Evolutionary conservation across 306 rosid genomes (phyloP).

Genomic region (Rosa multiflora): DNA sequence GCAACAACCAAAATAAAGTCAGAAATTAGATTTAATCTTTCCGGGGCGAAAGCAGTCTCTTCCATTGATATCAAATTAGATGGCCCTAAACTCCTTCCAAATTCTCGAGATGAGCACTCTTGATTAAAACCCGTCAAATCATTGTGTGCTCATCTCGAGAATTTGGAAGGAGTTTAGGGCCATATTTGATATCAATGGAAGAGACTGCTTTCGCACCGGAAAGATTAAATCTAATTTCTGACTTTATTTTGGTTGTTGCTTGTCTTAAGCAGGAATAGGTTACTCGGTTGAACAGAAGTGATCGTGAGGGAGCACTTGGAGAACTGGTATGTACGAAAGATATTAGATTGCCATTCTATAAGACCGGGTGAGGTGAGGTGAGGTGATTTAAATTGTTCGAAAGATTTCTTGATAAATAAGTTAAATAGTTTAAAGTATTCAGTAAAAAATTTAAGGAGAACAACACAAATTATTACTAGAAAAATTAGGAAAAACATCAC

Average conservation of each 20-base stretch:
- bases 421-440: too few relatives aligned
- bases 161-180: constrained; percentile 16
- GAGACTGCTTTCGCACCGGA: constrained; percentile 51
- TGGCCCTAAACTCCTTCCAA: constrained; percentile 24
- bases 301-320: constrained; percentile 33
- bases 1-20: constrained; percentile 14
- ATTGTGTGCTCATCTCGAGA: constrained; percentile 11
- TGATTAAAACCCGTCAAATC: constrained; percentile 23
- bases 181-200: constrained; percentile 24
- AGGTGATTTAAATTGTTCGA: too few relatives aligned
- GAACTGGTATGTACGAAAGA: background rate
- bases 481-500: too few relatives aligned
- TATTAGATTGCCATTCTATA: too few relatives aligned
- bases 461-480: too few relatives aligned
- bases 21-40: constrained; percentile 23
- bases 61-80: constrained; percentile 26
- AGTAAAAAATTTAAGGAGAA: too few relatives aligned
- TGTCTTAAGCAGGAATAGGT: background rate
- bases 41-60: constrained; percentile 48
- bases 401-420: too few relatives aligned
- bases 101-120: constrained; percentile 13
- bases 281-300: constrained; percentile 15
- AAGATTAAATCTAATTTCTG: constrained; percentile 12
- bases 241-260: constrained; percentile 15
- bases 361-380: too few relatives aligned